phyloP scores from a whole-genome alignment of 2,329 filamentous ascomycete genomes.

The Monosporascus sp. region DNA sequence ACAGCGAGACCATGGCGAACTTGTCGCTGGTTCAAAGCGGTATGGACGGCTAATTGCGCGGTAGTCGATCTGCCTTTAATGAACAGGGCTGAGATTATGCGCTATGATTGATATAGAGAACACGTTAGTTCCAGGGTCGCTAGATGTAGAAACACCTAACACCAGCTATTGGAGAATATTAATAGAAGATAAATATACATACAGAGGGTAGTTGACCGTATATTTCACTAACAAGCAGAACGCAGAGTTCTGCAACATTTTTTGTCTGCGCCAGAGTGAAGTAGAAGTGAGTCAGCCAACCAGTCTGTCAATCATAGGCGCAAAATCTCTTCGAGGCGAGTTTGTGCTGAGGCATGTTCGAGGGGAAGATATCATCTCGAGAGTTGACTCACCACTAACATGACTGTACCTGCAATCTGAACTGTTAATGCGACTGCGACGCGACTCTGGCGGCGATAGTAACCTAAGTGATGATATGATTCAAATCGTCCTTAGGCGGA shows the following conservation, averaged over 20 bases:
- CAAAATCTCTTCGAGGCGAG: neutral
- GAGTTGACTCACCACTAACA: constrained; percentile 28
- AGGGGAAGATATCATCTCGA: neutral
- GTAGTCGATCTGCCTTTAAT: constrained; percentile 73
- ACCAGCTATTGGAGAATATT: no score
- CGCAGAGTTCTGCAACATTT: constrained; percentile 80
- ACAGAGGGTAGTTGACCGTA: constrained; percentile 92
- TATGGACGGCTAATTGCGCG: constrained; percentile 63
- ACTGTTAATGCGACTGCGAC: neutral
- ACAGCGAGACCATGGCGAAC: constrained; percentile 77
- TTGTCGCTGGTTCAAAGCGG: constrained; percentile 67
- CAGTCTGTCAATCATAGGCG: constrained; percentile 1
- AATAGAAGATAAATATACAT: constrained; percentile 33
- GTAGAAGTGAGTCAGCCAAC: neutral
- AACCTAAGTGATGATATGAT: constrained; percentile 11
- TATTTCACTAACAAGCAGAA: constrained; percentile 80
- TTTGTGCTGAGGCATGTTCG: no score
- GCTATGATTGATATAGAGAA: constrained; percentile 43
- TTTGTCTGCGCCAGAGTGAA: constrained; percentile 50
- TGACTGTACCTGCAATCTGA: constrained; percentile 10
- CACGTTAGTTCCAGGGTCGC: constrained; percentile 9
- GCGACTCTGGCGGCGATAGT: neutral
- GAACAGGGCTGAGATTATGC: constrained; percentile 76
- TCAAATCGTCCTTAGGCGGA: constrained; percentile 25
- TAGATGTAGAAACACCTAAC: neutral